A percentile compares a stretch with the other conserved stretches of the same genome.
Conservation (phyloP, 495 filamentous ascomycete genomes). For the Chaetomium fimeti region DNA sequence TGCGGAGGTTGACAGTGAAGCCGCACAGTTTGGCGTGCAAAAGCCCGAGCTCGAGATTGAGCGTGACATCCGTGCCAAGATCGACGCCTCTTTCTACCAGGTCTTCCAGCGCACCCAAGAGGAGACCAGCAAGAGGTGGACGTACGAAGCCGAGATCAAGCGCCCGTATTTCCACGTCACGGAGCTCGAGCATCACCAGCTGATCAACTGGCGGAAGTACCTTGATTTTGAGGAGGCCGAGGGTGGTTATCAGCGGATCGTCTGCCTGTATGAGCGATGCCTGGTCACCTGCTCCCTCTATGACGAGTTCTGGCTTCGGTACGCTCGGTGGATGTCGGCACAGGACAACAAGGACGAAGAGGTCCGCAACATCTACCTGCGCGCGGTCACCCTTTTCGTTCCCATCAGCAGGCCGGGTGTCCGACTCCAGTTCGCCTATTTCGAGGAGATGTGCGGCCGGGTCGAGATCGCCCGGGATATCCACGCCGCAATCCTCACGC, state of each 20-base stretch:
- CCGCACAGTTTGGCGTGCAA: constrained; percentile 40
- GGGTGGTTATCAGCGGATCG: constrained; percentile 68
- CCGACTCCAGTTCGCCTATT: constrained; percentile 87
- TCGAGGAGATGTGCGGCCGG: constrained; percentile 80
- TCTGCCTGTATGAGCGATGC: constrained; percentile 90
- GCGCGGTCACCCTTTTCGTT: constrained; percentile 77
- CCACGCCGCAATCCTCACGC: constrained; percentile 70
- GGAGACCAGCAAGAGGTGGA: constrained; percentile 92
- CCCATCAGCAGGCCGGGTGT: constrained; percentile 79
- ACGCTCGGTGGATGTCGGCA: constrained; percentile 93
- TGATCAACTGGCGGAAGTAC: constrained; percentile 94
- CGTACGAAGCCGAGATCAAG: constrained; percentile 92
- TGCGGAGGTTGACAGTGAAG: constrained; percentile 64
- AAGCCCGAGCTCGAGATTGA: constrained; percentile 76
- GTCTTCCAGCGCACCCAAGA: constrained; percentile 78
- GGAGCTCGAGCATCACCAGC: constrained; percentile 79
- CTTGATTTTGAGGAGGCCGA: constrained; percentile 93
- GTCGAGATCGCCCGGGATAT: constrained; percentile 78
- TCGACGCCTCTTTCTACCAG: constrained; percentile 78
- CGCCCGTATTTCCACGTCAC: constrained; percentile 97
- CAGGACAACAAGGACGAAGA: constrained; percentile 84
- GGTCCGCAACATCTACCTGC: constrained; percentile 88
- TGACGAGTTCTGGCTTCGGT: constrained; percentile 96
- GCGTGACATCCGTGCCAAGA: constrained; percentile 71
- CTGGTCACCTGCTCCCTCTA: constrained; percentile 91